Evolutionary conservation across 2,329 filamentous ascomycete species (phyloP).

Genomic region (Talaromyces sp.): DNA sequence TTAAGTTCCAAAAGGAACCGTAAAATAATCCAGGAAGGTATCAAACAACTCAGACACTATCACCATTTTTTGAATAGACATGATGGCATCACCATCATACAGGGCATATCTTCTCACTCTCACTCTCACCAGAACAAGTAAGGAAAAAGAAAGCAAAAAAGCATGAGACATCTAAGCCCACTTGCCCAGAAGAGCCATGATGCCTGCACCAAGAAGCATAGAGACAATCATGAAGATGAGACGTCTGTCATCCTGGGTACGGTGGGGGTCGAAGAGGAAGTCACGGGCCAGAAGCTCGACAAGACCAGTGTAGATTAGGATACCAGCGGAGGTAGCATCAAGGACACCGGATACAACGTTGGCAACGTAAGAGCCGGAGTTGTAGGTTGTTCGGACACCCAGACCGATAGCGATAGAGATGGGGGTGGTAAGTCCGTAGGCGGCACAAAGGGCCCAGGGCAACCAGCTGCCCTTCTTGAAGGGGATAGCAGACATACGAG

Average conservation of each 20-base stretch:
- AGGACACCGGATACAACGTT: constrained; percentile 51
- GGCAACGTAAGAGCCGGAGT: constrained; percentile 46
- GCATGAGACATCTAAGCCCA: constrained; percentile 45
- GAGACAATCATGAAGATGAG: constrained; percentile 49
- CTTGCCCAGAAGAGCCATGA: constrained; percentile 56
- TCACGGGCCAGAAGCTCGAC: constrained; percentile 55
- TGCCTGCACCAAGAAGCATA: constrained; percentile 43
- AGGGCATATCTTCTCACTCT: not conserved
- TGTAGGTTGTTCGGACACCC: constrained; percentile 49
- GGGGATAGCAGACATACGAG: constrained; percentile 60
- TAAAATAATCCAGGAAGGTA: not conserved
- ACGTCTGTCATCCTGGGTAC: constrained; percentile 43
- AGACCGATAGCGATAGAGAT: constrained; percentile 54
- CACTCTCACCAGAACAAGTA: not conserved
- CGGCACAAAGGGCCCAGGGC: constrained; percentile 53
- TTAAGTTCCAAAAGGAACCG: not conserved
- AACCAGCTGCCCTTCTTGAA: constrained; percentile 51
- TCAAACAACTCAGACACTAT: not conserved
- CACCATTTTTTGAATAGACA: not conserved
- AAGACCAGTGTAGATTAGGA: constrained; percentile 54
- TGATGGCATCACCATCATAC: not conserved
- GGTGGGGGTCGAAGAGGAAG: constrained; percentile 53
- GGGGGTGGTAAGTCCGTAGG: constrained; percentile 57
- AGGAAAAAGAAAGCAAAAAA: not conserved
- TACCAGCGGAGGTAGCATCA: constrained; percentile 53